phyloP scores from a whole-genome alignment of 1,284 basidiomycete genomes.

The Meira miltonrushii region DNA sequence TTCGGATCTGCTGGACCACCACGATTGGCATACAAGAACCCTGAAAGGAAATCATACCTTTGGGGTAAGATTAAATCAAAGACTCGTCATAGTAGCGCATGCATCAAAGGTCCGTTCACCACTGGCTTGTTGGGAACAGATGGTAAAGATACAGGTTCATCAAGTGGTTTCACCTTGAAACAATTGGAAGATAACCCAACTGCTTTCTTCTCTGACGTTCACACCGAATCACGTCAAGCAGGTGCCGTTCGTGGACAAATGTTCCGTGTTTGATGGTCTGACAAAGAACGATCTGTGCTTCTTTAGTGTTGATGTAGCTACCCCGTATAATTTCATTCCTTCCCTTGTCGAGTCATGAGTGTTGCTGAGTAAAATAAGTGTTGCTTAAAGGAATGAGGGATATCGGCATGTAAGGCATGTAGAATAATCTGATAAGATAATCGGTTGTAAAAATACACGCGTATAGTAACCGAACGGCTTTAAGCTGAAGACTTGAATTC shows the following conservation, averaged over 20 bases:
- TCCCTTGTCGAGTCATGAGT: too few species aligned
- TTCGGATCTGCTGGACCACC: constrained; percentile 51
- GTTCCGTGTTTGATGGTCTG: not conserved
- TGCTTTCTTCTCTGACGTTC: constrained; percentile 19
- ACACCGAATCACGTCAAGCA: constrained; percentile 13
- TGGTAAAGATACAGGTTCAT: constrained; percentile 19
- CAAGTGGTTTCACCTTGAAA: constrained; percentile 18
- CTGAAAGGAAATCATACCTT: constrained; percentile 4
- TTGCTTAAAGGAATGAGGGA: too few species aligned
- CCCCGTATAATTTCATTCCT: too few species aligned
- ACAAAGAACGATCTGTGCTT: too few species aligned
- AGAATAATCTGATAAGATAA: too few species aligned
- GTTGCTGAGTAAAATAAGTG: too few species aligned
- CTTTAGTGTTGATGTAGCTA: too few species aligned
- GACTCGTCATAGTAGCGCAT: not conserved
- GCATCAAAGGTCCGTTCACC: constrained; percentile 24
- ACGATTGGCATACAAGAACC: constrained; percentile 25
- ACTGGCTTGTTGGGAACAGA: constrained; percentile 16
- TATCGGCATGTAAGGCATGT: too few species aligned
- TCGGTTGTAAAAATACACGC: too few species aligned
- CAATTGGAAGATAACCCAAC: constrained; percentile 17
- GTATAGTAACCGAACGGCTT: too few species aligned
- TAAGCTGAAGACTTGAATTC: too few species aligned
- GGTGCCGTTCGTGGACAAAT: constrained; percentile 24
- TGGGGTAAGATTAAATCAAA: constrained; percentile 8